Evolutionary conservation across 495 filamentous ascomycete genomes (phyloP).

Genomic region (Penicillium pulvis): DNA sequence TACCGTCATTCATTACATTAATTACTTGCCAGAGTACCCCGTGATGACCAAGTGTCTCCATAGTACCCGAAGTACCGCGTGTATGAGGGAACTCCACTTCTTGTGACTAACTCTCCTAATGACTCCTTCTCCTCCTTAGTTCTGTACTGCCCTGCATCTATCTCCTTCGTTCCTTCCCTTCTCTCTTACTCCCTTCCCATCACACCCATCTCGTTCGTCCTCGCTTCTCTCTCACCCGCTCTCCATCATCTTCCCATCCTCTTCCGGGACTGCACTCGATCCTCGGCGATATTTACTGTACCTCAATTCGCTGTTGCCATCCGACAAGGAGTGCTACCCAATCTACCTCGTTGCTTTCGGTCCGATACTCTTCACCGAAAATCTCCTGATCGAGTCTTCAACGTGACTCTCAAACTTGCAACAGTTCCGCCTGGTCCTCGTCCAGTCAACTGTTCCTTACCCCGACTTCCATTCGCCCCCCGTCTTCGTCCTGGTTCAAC

Average conservation of each 20-base stretch:
- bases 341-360: not conserved
- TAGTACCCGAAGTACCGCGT: constrained; percentile 2
- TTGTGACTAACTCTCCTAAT: constrained; percentile 3
- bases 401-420: not conserved
- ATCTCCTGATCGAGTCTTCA: not conserved
- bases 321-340: constrained; percentile 9
- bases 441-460: not conserved
- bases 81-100: constrained; percentile 2
- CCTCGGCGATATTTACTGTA: constrained; percentile 16
- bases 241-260: constrained; percentile 12
- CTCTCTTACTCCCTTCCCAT: constrained; percentile 19
- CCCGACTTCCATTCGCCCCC: constrained; percentile 10
- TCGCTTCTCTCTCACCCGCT: constrained; percentile 26
- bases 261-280: constrained; percentile 17
- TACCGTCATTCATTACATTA: not conserved
- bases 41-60: no score
- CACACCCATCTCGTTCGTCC: constrained; percentile 15
- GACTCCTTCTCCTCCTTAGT: constrained; percentile 9
- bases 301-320: constrained; percentile 10
- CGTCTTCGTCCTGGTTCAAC: constrained; percentile 12
- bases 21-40: no score
- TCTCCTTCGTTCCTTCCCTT: constrained; percentile 25
- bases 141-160: constrained; percentile 29
- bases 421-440: not conserved
- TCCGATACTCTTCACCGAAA: not conserved